Percentiles rank a stretch among this genome's conserved stretches.
Conservation (phyloP, 225 moss, liverwort and hornwort species). For the Physcomitrellopsis africana region DNA sequence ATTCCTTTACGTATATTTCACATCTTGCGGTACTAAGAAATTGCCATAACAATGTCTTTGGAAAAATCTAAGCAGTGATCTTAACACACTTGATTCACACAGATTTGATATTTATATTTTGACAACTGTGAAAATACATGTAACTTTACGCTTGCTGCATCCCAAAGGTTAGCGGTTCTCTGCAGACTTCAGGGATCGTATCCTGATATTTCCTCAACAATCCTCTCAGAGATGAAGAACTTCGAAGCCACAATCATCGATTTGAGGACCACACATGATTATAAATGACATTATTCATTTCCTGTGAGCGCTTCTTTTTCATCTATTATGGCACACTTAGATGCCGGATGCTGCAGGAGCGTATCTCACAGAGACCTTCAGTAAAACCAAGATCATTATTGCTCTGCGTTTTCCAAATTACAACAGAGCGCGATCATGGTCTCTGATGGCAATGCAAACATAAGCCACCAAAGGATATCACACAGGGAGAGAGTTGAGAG, state of each 20-base stretch:
- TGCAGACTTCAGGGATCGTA: slow-evolving; percentile 7
- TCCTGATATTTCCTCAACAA: not conserved
- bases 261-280: not conserved
- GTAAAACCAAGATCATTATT: not conserved
- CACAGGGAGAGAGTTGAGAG: not conserved
- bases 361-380: not conserved
- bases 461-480: slow-evolving; percentile 1
- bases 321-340: slow-evolving; percentile 14
- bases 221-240: not conserved
- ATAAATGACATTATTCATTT: not conserved
- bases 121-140: not conserved
- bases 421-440: not conserved
- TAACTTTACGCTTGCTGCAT: not conserved
- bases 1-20: not conserved
- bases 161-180: not conserved
- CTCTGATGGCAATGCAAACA: not conserved
- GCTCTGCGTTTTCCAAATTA: not conserved
- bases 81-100: not conserved
- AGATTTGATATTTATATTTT: not conserved
- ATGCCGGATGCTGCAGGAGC: slow-evolving; percentile 5
- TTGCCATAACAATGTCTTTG: not conserved
- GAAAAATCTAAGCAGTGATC: not conserved
- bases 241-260: not conserved
- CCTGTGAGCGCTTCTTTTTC: not conserved
- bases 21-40: not conserved